Percentiles rank a stretch among this genome's conserved stretches.
These are phyloP conservation scores for Trichophyton simii DNA, from an alignment of 2,329 filamentous ascomycete genomes.

Conservation along the genomic window DNA sequence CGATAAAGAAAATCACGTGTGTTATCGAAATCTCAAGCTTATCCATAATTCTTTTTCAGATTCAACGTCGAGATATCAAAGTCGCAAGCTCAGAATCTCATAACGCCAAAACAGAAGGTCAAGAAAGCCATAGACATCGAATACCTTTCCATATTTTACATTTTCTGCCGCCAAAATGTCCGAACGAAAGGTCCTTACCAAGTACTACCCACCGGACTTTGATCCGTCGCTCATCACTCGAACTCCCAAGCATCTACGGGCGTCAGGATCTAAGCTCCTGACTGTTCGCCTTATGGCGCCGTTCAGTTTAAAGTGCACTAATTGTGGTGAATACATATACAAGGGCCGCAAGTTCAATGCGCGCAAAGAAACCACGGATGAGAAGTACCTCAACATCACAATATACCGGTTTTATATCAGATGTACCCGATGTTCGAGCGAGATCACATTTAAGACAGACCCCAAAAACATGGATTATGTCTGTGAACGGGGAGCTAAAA, in stretches of 20 bases:
- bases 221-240: constrained; percentile 71
- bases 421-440: constrained; percentile 71
- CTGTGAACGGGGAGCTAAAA: constrained; percentile 67
- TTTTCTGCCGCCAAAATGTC: constrained; percentile 46
- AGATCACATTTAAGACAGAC: constrained; percentile 90
- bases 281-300: constrained; percentile 85
- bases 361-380: constrained; percentile 80
- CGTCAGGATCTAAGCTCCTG: constrained; percentile 65
- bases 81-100: not conserved
- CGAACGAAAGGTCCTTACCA: constrained; percentile 66
- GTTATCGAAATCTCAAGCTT: not conserved
- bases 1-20: not conserved
- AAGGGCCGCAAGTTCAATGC: constrained; percentile 93
- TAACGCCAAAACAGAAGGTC: not conserved
- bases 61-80: not conserved
- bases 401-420: constrained; percentile 85
- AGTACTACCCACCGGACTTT: constrained; percentile 42
- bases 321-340: constrained; percentile 72
- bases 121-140: not conserved
- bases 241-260: constrained; percentile 40
- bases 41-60: no score
- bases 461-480: constrained; percentile 86
- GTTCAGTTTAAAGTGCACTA: constrained; percentile 62
- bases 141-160: not conserved
- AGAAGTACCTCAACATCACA: constrained; percentile 77